Conservation (phyloP, 148 eudicot species). For the Amaranthus palmeri region DNA sequence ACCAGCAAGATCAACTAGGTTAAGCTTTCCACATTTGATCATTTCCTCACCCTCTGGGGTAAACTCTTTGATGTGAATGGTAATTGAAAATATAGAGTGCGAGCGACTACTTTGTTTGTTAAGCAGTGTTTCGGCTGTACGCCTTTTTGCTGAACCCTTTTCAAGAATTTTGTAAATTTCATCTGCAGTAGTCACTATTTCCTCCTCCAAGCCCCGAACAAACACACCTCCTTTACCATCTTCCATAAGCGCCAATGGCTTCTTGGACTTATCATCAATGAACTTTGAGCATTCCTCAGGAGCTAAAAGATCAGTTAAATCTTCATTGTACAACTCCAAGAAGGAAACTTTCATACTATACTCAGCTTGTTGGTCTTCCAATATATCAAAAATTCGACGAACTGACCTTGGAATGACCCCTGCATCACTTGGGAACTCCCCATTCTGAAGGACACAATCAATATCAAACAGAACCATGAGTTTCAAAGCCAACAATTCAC, state of each 20-base stretch:
- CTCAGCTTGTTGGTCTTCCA: conserved; percentile 92
- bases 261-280: conserved; percentile 86
- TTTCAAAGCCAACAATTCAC: not conserved
- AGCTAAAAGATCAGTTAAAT: conserved; percentile 86
- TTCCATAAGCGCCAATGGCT: conserved; percentile 98
- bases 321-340: conserved; percentile 93
- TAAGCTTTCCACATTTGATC: conserved; percentile 97
- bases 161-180: conserved; percentile 95
- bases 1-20: conserved; percentile 99
- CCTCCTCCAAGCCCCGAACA: conserved; percentile 96
- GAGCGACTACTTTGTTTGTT: conserved; percentile 99
- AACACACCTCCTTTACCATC: conserved; percentile 98
- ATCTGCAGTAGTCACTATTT: conserved; percentile 85
- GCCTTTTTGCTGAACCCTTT: conserved; percentile 93
- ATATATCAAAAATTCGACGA: conserved; percentile 70
- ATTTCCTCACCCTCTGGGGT: conserved; percentile 99
- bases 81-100: conserved; percentile 92
- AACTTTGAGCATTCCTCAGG: conserved; percentile 73
- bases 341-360: conserved; percentile 93
- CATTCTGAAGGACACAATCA: conserved; percentile 51
- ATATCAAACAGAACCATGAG: not conserved
- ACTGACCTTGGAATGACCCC: conserved; percentile 99
- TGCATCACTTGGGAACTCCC: conserved; percentile 90
- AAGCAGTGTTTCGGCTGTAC: conserved; percentile 94
- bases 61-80: conserved; percentile 94